These are phyloP conservation scores for Chionographis japonica DNA, from an alignment of 106 monocot genomes.

Conservation along the genomic window DNA sequence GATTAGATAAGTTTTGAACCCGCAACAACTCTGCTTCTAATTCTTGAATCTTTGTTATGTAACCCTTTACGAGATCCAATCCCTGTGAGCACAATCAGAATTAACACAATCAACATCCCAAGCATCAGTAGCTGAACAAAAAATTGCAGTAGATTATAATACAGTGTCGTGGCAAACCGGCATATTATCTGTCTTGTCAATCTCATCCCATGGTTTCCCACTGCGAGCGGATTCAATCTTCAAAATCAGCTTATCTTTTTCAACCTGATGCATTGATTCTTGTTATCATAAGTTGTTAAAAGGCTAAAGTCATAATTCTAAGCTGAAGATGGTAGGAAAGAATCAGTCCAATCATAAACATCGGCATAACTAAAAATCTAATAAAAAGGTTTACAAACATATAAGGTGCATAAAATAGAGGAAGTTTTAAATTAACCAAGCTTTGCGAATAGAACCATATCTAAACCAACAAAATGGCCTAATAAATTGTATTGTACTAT, in stretches of 20 bases:
- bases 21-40: slow-evolving; percentile 66
- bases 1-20: slow-evolving; percentile 25
- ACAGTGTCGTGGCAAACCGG: slow-evolving; percentile 26
- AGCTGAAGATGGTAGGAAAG: too few relatives aligned
- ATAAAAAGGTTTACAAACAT: too few relatives aligned
- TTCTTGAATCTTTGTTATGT: slow-evolving; percentile 76
- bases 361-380: too few relatives aligned
- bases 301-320: too few relatives aligned
- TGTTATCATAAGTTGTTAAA: too few relatives aligned
- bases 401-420: too few relatives aligned
- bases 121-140: not conserved
- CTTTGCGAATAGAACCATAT: too few relatives aligned
- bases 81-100: slow-evolving; percentile 30
- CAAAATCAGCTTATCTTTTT: slow-evolving; percentile 76
- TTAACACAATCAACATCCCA: not conserved
- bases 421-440: too few relatives aligned
- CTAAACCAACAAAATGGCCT: too few relatives aligned
- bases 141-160: not conserved
- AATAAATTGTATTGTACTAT: too few relatives aligned
- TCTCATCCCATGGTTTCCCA: slow-evolving; percentile 69
- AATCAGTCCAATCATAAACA: too few relatives aligned
- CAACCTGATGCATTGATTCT: slow-evolving; percentile 45
- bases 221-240: slow-evolving; percentile 55
- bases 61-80: slow-evolving; percentile 56
- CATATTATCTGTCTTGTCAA: slow-evolving; percentile 33